Evolutionary conservation across 352 stramenopile species (phyloP), one percentile per base, ranked within the genome.

Genomic region (Pythium utonaiense): DNA sequence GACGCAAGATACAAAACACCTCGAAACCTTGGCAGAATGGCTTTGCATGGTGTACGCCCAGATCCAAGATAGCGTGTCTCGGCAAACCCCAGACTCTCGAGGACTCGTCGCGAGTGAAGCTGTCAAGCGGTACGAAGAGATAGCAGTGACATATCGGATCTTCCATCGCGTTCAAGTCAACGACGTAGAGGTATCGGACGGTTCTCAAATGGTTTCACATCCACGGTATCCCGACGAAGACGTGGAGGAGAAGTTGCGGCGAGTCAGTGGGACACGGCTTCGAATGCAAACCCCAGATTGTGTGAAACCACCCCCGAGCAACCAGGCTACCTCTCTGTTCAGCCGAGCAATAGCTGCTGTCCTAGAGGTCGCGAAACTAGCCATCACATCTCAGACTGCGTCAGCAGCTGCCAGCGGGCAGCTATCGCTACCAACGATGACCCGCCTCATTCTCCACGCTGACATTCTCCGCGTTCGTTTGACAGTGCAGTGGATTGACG

Each of bases 401-500:
- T 4, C n/a, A 27, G 19, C 22, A 34, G 21, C 21, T 48, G 14
- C 31, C 8, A 14, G 19, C 5, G 24, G 45, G 6, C 22, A 36
- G 5, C 1, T 49, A 17, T 31, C 31, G 19, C 27, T 63, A 19
- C 57, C 57, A 52, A 63, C 57, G 16, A 8, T 49, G 1, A 17
- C 57, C 16, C 44, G 45, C 13, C 44, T 63, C 6, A 34, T 13
- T 3, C 47, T 64, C 12, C 68, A 72, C 17, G 16, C 44, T 5
- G 51, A 64, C 30, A 82, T 78, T 31, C 64, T 88, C 49, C 57
- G 69, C 1, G 36, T 78, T 9, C 67, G 73, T 8, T 55, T 88
- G 2, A 70, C 82, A 31, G 41, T 86, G 8, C 52, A 58, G 42
- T 88, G 75, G 78, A 60, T 84, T 16, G 64, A 78, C 3, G 34